Evolutionary conservation across 768 basidiomycete species (phyloP).

Genomic region (Boletus reticulatus): DNA sequence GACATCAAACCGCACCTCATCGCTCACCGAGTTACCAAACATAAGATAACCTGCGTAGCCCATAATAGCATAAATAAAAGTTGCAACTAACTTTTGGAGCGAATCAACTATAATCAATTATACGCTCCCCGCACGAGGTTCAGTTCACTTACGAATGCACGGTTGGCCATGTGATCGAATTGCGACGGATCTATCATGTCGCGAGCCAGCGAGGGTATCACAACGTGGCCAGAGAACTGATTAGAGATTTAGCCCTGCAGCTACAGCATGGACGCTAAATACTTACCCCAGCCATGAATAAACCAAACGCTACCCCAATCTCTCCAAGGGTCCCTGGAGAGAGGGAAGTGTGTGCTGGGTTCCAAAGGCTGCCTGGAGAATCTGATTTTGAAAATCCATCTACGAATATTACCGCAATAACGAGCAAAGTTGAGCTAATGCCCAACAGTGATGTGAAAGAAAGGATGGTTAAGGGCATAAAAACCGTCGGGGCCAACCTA

Average conservation of each 20-base stretch:
- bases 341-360: slow-evolving; percentile 66
- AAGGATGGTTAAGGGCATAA: slow-evolving; percentile 81
- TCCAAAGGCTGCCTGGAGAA: slow-evolving; percentile 79
- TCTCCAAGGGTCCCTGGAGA: slow-evolving; percentile 51
- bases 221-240: slow-evolving; percentile 88
- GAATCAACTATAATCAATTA: not conserved
- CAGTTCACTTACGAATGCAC: slow-evolving; percentile 70
- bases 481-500: slow-evolving; percentile 81
- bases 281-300: slow-evolving; percentile 89
- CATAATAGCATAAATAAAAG: slow-evolving; percentile 61
- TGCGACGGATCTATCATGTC: slow-evolving; percentile 85
- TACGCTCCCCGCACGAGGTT: not conserved
- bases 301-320: slow-evolving; percentile 78
- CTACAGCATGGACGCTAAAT: not conserved
- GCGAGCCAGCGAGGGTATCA: slow-evolving; percentile 84
- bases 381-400: slow-evolving; percentile 76
- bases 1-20: slow-evolving; percentile 56
- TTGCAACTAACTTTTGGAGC: slow-evolving; percentile 52
- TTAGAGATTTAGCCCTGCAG: not conserved
- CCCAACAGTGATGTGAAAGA: slow-evolving; percentile 89
- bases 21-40: slow-evolving; percentile 79
- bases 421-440: slow-evolving; percentile 71
- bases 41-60: slow-evolving; percentile 87
- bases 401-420: slow-evolving; percentile 74
- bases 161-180: slow-evolving; percentile 81